Evolutionary conservation across 306 rosid species (phyloP), one percentile per base, ranked within the genome.

Genomic region (Prunus davidiana): DNA sequence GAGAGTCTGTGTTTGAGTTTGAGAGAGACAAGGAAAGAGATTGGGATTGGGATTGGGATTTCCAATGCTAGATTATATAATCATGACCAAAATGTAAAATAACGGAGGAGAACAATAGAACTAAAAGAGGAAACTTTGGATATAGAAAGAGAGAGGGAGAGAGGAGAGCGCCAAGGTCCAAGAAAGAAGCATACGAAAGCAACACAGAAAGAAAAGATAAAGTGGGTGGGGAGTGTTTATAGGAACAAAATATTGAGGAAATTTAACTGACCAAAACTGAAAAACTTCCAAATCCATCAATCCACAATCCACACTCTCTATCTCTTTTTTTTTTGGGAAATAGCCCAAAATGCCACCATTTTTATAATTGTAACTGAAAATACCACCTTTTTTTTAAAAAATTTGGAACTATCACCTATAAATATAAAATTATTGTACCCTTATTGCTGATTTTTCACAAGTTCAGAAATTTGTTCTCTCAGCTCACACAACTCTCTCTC

Each of bases 201-300:
- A 22, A 20, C 20, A 11, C 54, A 43, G 52, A 45, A 45, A 66
- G 18, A 47, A 28, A 28, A 69, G 61, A 69, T 50, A 10, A 28
- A 51, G 62, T 28, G 73, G 61, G 4, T 9, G 60, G 58, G 43
- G 74, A 69, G 74, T 51, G 62, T 27, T 69, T 69, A 4, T 71
- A 71, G 75, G 75, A 71, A 71, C 30, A 32, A 51, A 32, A 32
- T 3, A 24, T 38, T 38, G 43, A 38, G 43, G 43, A 38, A 38
- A 38, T 8, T 52, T 52, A 51, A 52, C 22, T 52, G 22, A 1
- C 57, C 57, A 58, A 58, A 69, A 28, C 45, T 25, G 41, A 47
- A 45, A 67, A 3, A 49, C 73, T 28, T 2, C 24, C 27, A 69
- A 67, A 47, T 24, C 56, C 72, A 67, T 20, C 2, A 20, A 27